Evolutionary conservation across 192 early-diverging fungal species (phyloP).

Genomic region (Phycomyces nitens): DNA sequence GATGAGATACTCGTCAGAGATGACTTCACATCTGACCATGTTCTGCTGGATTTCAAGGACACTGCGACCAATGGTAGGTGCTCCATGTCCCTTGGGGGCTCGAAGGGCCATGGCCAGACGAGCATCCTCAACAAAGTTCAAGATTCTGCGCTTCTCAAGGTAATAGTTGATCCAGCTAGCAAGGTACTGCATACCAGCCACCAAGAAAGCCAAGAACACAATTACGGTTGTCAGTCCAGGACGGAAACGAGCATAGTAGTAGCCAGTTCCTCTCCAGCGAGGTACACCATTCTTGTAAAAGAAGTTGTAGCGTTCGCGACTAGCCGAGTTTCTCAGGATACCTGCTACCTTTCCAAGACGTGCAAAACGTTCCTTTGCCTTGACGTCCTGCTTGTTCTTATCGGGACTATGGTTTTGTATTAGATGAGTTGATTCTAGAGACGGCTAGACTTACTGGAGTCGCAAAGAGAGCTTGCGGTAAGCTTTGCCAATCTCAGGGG

Average conservation of each 20-base stretch:
- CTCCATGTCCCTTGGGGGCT: constrained; percentile 26
- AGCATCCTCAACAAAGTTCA: constrained; percentile 27
- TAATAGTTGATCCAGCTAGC: constrained; percentile 54
- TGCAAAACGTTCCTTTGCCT: constrained; percentile 58
- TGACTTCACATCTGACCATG: constrained; percentile 32
- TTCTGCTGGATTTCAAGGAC: constrained; percentile 24
- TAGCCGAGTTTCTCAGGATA: constrained; percentile 59
- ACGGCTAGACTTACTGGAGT: constrained; percentile 52
- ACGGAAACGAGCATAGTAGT: constrained; percentile 67
- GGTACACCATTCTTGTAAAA: constrained; percentile 80
- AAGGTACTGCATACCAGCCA: constrained; percentile 62
- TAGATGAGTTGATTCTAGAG: neutral
- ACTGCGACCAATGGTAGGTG: constrained; percentile 31
- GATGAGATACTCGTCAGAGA: constrained; percentile 25
- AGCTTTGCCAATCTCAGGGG: constrained; percentile 59
- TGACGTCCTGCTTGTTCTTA: constrained; percentile 56
- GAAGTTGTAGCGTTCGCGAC: constrained; percentile 73
- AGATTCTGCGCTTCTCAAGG: constrained; percentile 58
- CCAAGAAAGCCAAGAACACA: constrained; percentile 51
- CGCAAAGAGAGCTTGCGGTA: constrained; percentile 65
- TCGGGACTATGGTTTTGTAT: constrained; percentile 49
- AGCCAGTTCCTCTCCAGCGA: constrained; percentile 74
- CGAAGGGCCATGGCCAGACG: constrained; percentile 17
- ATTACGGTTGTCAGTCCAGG: constrained; percentile 63
- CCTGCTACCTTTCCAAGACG: constrained; percentile 60